Conservation (phyloP, 2,329 filamentous ascomycete genomes). For the Penicillium sp. region DNA sequence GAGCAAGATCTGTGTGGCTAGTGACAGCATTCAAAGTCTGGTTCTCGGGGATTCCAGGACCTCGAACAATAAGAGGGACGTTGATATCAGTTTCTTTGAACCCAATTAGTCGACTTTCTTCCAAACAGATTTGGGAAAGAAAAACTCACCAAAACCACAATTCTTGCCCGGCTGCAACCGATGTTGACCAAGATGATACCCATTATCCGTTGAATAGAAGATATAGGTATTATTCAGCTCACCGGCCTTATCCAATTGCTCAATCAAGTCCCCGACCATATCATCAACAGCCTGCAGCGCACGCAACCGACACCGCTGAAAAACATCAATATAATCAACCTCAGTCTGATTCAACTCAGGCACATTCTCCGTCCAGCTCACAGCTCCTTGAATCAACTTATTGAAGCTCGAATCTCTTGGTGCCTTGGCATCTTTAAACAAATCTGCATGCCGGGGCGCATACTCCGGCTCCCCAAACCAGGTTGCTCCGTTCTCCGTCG, state of each 20-base stretch:
- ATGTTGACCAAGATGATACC: slow-evolving; percentile 61
- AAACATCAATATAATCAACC: slow-evolving; percentile 54
- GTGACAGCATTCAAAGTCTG: slow-evolving; percentile 51
- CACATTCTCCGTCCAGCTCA: slow-evolving; percentile 47
- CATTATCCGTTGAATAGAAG: slow-evolving; percentile 61
- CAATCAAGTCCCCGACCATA: slow-evolving; percentile 48
- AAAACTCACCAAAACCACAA: slow-evolving; percentile 53
- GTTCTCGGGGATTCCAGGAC: slow-evolving; percentile 53
- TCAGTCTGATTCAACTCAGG: slow-evolving; percentile 46
- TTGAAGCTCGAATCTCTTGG: slow-evolving; percentile 67
- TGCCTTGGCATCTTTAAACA: slow-evolving; percentile 59
- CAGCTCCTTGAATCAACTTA: slow-evolving; percentile 46
- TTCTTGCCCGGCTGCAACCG: slow-evolving; percentile 58
- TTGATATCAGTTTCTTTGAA: slow-evolving; percentile 50
- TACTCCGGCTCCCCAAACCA: slow-evolving; percentile 30
- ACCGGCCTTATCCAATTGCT: slow-evolving; percentile 39
- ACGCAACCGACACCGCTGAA: slow-evolving; percentile 50
- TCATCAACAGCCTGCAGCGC: slow-evolving; percentile 57
- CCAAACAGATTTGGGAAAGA: too few species aligned
- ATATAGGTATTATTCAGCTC: slow-evolving; percentile 56
- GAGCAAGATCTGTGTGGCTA: slow-evolving; percentile 64
- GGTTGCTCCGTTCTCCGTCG: slow-evolving; percentile 13
- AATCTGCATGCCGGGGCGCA: slow-evolving; percentile 57
- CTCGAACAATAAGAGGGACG: slow-evolving; percentile 59
- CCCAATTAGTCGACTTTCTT: not conserved